These are phyloP conservation scores for Puccinellia tenuiflora DNA, from an alignment of 176 grass and related monocot genomes.

Conservation along the genomic window DNA sequence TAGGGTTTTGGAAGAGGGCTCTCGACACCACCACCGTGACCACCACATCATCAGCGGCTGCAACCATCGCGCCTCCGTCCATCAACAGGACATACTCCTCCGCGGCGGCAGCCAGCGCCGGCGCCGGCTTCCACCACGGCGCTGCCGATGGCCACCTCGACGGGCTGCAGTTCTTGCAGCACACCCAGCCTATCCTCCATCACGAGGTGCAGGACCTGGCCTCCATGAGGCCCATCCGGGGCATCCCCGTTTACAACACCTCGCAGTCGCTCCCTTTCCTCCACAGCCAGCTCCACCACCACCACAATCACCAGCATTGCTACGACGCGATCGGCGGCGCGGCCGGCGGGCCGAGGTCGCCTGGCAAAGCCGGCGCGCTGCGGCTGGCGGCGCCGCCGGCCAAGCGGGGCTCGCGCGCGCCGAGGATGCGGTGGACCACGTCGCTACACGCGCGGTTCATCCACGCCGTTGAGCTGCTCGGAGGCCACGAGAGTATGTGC, in stretches of 20 bases:
- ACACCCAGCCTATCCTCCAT: conserved; percentile 42
- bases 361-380: conserved; percentile 33
- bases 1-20: conserved; percentile 89
- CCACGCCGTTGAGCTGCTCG: conserved; percentile 88
- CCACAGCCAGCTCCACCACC: conserved; percentile 36
- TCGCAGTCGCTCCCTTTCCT: conserved; percentile 47
- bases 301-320: conserved; percentile 26
- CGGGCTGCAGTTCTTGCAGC: conserved; percentile 44
- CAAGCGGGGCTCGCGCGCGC: conserved; percentile 50
- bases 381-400: conserved; percentile 43
- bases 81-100: conserved; percentile 7
- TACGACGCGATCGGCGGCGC: conserved; percentile 22
- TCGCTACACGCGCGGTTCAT: conserved; percentile 89
- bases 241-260: conserved; percentile 81
- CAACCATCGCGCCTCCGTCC: background rate
- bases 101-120: background rate
- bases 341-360: conserved; percentile 29
- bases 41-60: background rate
- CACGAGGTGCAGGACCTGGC: conserved; percentile 46
- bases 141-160: background rate
- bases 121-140: conserved; percentile 9
- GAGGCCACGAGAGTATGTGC: conserved; percentile 88
- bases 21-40: conserved; percentile 27
- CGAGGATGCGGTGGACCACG: conserved; percentile 95
- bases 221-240: conserved; percentile 58